A percentile compares a stretch with the other conserved stretches of the same genome.
phyloP scores from a whole-genome alignment of 768 basidiomycete genomes.

The Mycena filopes region DNA sequence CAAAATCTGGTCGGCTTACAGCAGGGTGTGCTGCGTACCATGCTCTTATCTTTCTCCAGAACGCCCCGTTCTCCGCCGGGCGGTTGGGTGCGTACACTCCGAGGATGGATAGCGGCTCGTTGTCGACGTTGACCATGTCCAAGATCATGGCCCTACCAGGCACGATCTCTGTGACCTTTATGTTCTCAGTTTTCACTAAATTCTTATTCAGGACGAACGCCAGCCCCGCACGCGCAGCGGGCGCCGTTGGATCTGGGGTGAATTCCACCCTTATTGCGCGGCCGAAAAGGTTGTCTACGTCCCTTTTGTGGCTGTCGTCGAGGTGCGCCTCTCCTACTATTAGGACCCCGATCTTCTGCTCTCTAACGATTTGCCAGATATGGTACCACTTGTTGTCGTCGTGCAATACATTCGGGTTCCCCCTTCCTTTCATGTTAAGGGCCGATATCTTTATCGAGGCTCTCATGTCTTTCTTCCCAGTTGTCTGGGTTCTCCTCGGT shows the following conservation, averaged over 20 bases:
- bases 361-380: neutral
- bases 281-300: neutral
- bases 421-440: no score
- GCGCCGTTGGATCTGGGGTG: neutral
- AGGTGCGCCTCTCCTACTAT: neutral
- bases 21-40: neutral
- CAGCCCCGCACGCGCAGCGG: conserved; percentile 13
- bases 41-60: neutral
- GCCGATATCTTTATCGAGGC: conserved; percentile 14
- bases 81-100: conserved; percentile 50
- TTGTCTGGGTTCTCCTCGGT: neutral
- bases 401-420: no score
- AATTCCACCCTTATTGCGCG: neutral
- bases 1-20: neutral
- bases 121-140: neutral
- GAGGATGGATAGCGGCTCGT: conserved; percentile 30
- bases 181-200: conserved; percentile 3
- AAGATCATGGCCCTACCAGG: conserved; percentile 30
- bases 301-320: neutral
- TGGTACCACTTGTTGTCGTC: neutral
- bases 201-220: conserved; percentile 35
- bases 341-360: neutral
- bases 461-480: conserved; percentile 10
- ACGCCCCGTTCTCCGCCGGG: neutral
- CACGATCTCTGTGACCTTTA: conserved; percentile 3